These are phyloP conservation scores for Picochlorum sp. DNA, from an alignment of 139 green algal species.

Conservation along the genomic window DNA sequence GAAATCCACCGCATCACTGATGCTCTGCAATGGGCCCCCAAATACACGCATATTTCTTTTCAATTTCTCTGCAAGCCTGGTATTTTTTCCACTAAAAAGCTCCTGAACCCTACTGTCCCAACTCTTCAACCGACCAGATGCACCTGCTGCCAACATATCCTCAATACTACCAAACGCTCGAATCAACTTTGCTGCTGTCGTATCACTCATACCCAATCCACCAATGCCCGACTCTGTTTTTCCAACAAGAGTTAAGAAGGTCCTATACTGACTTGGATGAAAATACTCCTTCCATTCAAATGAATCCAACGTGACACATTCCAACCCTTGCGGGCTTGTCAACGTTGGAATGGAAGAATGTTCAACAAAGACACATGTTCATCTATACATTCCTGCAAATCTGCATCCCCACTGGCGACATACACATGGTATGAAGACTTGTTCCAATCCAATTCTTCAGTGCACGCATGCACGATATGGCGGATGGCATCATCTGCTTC, in stretches of 20 bases:
- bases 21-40: no score
- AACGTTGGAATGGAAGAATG: constrained; percentile 5
- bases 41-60: neutral
- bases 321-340: neutral
- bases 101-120: neutral
- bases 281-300: constrained; percentile 1
- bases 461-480: neutral
- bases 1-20: no score
- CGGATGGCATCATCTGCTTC: constrained; percentile 7
- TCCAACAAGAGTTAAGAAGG: constrained; percentile 3
- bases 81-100: neutral
- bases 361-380: constrained; percentile 3
- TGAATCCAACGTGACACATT: neutral
- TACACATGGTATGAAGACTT: neutral
- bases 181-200: constrained; percentile 1
- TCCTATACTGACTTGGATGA: neutral
- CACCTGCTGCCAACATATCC: neutral
- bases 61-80: neutral
- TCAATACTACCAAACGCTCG: neutral
- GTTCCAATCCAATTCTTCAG: neutral
- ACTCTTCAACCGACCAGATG: constrained; percentile 2
- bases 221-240: constrained; percentile 1
- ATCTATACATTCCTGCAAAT: constrained; percentile 11
- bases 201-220: constrained; percentile 5
- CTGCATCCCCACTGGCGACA: constrained; percentile 9